These are phyloP conservation scores for Diaporthe nobilis DNA, from an alignment of 2,329 filamentous ascomycete species.

Conservation along the genomic window DNA sequence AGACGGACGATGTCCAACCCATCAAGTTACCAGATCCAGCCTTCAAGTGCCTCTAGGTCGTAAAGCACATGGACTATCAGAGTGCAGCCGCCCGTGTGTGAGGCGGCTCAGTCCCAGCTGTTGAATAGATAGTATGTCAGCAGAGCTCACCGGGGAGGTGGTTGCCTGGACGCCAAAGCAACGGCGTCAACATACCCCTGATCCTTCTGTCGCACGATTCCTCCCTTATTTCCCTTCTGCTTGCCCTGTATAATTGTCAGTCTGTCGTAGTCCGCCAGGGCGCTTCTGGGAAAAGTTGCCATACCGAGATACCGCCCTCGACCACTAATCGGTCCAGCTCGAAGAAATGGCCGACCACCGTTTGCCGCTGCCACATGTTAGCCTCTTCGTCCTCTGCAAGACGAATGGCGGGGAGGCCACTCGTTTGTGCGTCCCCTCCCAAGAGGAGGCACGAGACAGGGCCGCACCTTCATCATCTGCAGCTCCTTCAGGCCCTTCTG, in stretches of 20 bases:
- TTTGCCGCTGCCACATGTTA: conserved; percentile 80
- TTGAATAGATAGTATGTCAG: neutral
- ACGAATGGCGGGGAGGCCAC: neutral
- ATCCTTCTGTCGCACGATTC: conserved; percentile 82
- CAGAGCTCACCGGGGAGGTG: neutral
- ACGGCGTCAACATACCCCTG: conserved; percentile 71
- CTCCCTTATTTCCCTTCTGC: conserved; percentile 75
- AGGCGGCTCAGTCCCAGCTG: conserved; percentile 34
- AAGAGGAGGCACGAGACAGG: neutral
- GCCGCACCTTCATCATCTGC: conserved; percentile 86
- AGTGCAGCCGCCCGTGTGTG: neutral
- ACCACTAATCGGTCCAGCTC: conserved; percentile 93
- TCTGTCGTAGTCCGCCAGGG: conserved; percentile 6
- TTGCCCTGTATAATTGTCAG: conserved; percentile 69
- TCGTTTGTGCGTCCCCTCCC: conserved; percentile 1
- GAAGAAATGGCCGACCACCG: conserved; percentile 94
- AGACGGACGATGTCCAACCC: neutral
- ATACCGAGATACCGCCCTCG: conserved; percentile 85
- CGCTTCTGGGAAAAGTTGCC: conserved; percentile 48
- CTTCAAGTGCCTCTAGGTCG: neutral
- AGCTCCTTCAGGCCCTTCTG: conserved; percentile 90
- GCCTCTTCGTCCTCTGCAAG: conserved; percentile 30
- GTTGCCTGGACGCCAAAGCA: neutral
- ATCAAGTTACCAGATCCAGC: neutral
- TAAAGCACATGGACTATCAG: neutral